phyloP scores from a whole-genome alignment of 2,329 filamentous ascomycete species.

The Fusarium foetens region DNA sequence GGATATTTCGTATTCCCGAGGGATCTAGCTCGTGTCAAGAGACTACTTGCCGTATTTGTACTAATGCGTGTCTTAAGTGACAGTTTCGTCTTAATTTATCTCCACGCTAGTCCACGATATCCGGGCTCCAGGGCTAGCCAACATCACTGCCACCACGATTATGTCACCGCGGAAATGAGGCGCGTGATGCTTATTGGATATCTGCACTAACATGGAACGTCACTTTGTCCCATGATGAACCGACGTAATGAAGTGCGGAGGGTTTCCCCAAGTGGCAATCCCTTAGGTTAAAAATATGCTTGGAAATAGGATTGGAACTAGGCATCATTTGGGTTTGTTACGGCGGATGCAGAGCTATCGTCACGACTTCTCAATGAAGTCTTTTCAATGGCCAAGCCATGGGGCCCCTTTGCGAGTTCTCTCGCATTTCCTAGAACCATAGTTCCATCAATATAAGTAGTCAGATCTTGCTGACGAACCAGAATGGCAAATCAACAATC shows the following conservation, averaged over 20 bases:
- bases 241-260: background rate
- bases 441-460: background rate
- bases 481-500: background rate
- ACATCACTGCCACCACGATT: background rate
- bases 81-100: background rate
- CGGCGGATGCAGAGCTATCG: background rate
- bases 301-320: background rate
- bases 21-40: background rate
- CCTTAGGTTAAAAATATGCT: background rate
- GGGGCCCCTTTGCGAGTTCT: background rate
- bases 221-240: background rate
- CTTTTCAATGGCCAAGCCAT: background rate
- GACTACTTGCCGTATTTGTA: background rate
- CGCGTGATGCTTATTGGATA: background rate
- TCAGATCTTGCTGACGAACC: background rate
- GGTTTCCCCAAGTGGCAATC: background rate
- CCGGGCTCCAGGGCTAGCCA: background rate
- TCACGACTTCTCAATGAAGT: background rate
- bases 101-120: background rate
- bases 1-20: background rate
- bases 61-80: background rate
- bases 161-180: background rate
- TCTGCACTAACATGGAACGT: background rate
- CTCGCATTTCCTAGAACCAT: accelerated
- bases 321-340: background rate